Conservation (phyloP, 1,139 yeast genomes). For the Diutina catenulata region DNA sequence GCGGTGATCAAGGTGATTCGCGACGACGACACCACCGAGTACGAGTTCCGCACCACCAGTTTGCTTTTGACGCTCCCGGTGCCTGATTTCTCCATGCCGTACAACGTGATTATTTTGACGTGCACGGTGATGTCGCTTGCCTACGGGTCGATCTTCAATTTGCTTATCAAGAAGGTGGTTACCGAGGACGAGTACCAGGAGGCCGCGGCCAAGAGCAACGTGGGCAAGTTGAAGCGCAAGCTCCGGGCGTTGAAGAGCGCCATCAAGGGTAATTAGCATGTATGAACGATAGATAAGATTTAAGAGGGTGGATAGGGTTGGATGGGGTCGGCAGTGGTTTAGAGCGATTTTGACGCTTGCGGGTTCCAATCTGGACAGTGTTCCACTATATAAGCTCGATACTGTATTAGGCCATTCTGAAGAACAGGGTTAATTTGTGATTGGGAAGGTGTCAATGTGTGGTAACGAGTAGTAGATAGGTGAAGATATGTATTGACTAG, state of each 20-base stretch:
- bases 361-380: too few relatives aligned
- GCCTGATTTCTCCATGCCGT: conserved; percentile 98
- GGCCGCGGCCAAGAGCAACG: background rate
- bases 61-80: conserved; percentile 80
- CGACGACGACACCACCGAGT: conserved; percentile 15
- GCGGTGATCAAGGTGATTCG: conserved; percentile 55
- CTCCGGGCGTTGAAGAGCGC: background rate
- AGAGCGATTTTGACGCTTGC: too few relatives aligned
- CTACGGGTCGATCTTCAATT: conserved; percentile 78
- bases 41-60: conserved; percentile 73
- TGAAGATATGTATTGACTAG: too few relatives aligned
- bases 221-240: conserved; percentile 1
- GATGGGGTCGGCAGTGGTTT: too few relatives aligned
- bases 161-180: conserved; percentile 63
- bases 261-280: background rate
- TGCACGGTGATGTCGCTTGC: conserved; percentile 89
- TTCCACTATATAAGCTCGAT: too few relatives aligned
- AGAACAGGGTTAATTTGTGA: too few relatives aligned
- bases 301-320: too few relatives aligned
- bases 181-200: conserved; percentile 51
- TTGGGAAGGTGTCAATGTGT: too few relatives aligned
- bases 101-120: conserved; percentile 88
- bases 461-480: too few relatives aligned
- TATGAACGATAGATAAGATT: background rate
- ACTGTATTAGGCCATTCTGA: too few relatives aligned